phyloP scores from a whole-genome alignment of 352 stramenopile genomes.

The Phytophthora podocarpi region DNA sequence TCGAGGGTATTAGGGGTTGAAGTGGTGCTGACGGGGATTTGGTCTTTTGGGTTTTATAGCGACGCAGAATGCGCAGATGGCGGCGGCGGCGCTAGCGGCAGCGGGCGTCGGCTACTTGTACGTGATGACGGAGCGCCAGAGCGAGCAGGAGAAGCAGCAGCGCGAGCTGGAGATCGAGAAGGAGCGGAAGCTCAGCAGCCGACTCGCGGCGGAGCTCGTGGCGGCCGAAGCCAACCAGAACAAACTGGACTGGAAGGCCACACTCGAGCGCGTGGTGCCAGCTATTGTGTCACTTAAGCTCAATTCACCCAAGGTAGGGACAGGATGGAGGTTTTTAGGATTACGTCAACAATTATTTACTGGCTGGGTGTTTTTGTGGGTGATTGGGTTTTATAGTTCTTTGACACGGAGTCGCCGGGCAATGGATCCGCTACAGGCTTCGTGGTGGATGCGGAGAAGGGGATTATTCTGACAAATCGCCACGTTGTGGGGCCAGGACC shows the following conservation, averaged over 20 bases:
- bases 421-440: conserved; percentile 93
- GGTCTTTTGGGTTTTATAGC: conserved; percentile 12
- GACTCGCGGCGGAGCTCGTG: conserved; percentile 67
- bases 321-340: neutral
- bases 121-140: conserved; percentile 48
- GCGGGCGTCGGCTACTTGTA: conserved; percentile 58
- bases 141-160: conserved; percentile 56
- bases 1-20: neutral
- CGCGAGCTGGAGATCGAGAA: conserved; percentile 64
- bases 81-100: conserved; percentile 33
- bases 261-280: conserved; percentile 83
- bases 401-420: conserved; percentile 88
- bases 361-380: conserved; percentile 9
- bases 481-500: conserved; percentile 90
- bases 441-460: conserved; percentile 90
- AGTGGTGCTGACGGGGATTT: neutral
- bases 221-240: conserved; percentile 72
- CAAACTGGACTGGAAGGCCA: conserved; percentile 81
- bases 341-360: conserved; percentile 4
- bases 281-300: conserved; percentile 90
- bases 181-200: conserved; percentile 70
- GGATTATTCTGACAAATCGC: conserved; percentile 94
- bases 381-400: conserved; percentile 67
- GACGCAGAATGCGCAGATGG: conserved; percentile 32
- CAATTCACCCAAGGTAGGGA: conserved; percentile 80